These are phyloP conservation scores for Talaromyces wortmannii DNA, from an alignment of 495 filamentous ascomycete species.

Conservation along the genomic window DNA sequence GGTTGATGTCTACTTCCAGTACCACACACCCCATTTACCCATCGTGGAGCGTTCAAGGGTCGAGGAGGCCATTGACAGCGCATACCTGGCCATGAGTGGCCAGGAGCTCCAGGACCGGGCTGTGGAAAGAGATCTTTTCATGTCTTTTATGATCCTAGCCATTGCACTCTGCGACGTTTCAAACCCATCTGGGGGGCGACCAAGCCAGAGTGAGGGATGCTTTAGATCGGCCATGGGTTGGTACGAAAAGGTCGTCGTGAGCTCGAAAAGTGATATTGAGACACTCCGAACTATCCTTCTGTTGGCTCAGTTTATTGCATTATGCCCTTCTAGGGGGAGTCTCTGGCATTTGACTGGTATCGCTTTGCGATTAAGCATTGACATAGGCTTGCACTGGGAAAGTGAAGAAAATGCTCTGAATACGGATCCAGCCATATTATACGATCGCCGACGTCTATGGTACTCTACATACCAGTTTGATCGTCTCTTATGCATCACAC, in stretches of 20 bases:
- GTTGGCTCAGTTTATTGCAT: not conserved
- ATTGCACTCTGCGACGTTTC: not conserved
- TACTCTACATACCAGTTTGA: not conserved
- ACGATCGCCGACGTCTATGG: not conserved
- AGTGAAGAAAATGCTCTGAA: not conserved
- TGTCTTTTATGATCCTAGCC: not conserved
- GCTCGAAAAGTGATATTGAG: not conserved
- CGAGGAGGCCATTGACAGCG: not conserved
- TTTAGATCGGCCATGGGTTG: not conserved
- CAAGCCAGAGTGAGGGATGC: not conserved
- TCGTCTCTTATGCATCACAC: not conserved
- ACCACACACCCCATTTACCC: not conserved
- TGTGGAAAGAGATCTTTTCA: not conserved
- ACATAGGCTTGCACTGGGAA: not conserved
- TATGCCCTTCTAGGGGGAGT: not conserved
- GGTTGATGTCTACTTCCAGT: slow-evolving; percentile 23
- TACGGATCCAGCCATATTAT: not conserved
- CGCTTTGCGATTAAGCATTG: not conserved
- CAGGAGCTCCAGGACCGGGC: not conserved
- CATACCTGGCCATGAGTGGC: not conserved
- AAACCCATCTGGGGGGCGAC: not conserved
- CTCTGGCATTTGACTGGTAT: not conserved
- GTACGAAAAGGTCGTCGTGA: not conserved
- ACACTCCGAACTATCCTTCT: not conserved
- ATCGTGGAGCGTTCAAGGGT: not conserved